Evolutionary conservation across 345 rosid species (phyloP).

Genomic region (Pistacia integerrima): DNA sequence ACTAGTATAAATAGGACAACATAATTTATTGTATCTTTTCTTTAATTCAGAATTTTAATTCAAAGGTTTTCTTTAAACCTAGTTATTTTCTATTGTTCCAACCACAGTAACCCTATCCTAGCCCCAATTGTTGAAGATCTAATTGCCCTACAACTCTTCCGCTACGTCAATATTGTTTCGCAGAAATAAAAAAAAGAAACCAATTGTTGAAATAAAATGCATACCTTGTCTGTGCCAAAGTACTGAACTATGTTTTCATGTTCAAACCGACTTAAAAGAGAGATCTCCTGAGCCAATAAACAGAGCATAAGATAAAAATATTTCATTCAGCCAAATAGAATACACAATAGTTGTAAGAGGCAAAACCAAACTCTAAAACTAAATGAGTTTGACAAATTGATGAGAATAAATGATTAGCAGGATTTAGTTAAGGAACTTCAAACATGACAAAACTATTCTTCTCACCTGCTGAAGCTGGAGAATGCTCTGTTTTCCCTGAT

Average conservation of each 20-base stretch:
- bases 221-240: slow-evolving; percentile 77
- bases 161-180: neutral
- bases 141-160: no score
- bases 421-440: no score
- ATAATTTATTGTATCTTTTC: no score
- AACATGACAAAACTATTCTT: neutral
- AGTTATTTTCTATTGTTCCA: no score
- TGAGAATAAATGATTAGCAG: neutral
- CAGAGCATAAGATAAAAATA: neutral
- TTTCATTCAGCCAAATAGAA: neutral
- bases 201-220: slow-evolving; percentile 4
- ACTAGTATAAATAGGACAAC: no score
- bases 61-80: no score
- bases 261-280: slow-evolving; percentile 74
- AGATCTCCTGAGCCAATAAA: slow-evolving; percentile 68
- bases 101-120: no score
- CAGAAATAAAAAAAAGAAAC: neutral
- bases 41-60: no score
- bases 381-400: neutral
- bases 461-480: slow-evolving; percentile 79
- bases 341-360: neutral
- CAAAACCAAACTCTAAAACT: neutral
- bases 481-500: slow-evolving; percentile 68
- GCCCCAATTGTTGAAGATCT: no score
- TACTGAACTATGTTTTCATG: slow-evolving; percentile 85